Conservation (phyloP, 2,329 filamentous ascomycete genomes). For the Pleurostoma richardsiae region DNA sequence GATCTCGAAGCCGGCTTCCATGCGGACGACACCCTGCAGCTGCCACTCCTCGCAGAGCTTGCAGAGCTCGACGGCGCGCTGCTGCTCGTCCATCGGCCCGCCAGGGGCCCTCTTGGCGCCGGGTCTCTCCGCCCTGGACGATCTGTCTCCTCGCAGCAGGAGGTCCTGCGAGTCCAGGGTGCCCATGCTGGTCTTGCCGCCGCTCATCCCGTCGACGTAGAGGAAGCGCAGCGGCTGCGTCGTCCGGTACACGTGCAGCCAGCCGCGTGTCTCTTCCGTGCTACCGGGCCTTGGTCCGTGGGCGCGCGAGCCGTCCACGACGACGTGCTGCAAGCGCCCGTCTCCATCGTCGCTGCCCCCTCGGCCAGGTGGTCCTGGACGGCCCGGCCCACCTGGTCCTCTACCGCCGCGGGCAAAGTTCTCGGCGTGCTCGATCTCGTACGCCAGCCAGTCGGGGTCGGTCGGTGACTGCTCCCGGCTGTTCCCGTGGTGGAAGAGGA, state of each 20-base stretch:
- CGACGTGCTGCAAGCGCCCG: not conserved
- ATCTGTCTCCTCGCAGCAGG: conserved; percentile 43
- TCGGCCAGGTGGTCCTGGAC: not conserved
- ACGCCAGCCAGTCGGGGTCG: conserved; percentile 67
- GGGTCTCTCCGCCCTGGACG: not conserved
- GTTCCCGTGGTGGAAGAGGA: conserved; percentile 64
- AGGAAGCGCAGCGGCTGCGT: conserved; percentile 53
- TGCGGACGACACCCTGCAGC: conserved; percentile 61
- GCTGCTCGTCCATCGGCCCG: conserved; percentile 34
- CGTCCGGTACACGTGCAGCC: conserved; percentile 62
- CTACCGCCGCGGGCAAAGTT: conserved; percentile 46
- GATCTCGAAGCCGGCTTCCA: conserved; percentile 67
- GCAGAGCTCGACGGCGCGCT: conserved; percentile 53
- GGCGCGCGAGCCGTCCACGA: conserved; percentile 2
- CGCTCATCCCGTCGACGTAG: conserved; percentile 67
- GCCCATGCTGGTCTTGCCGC: conserved; percentile 59
- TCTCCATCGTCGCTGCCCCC: conserved; percentile 1
- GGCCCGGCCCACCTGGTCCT: not conserved
- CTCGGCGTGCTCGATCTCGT: conserved; percentile 70
- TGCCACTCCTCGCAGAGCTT: conserved; percentile 45
- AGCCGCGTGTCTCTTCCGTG: conserved; percentile 34
- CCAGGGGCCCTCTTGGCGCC: not conserved
- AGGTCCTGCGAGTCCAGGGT: conserved; percentile 65
- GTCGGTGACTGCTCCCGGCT: conserved; percentile 35
- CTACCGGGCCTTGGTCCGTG: not conserved